Evolutionary conservation across 768 basidiomycete species (phyloP).

Genomic region (Mycena capillaripes): DNA sequence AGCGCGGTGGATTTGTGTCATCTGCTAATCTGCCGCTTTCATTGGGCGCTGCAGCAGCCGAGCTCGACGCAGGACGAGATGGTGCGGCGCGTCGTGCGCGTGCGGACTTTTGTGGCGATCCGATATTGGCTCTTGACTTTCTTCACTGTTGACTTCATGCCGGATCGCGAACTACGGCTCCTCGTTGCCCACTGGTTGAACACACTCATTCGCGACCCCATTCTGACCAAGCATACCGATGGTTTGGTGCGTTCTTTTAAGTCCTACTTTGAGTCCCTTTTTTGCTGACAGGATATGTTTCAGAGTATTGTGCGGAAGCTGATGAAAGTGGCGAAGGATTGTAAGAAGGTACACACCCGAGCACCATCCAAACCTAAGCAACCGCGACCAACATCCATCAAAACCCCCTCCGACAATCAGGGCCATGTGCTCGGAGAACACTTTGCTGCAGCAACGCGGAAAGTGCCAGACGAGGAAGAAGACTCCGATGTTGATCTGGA

Average conservation of each 20-base stretch:
- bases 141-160: slow-evolving; percentile 90
- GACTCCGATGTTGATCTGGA: slow-evolving; percentile 87
- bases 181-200: slow-evolving; percentile 88
- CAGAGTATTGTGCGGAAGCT: slow-evolving; percentile 87
- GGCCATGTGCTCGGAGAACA: slow-evolving; percentile 71
- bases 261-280: neutral
- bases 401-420: slow-evolving; percentile 50
- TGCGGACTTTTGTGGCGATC: slow-evolving; percentile 91
- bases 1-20: slow-evolving; percentile 84
- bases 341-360: slow-evolving; percentile 76
- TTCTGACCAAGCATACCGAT: slow-evolving; percentile 74
- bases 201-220: slow-evolving; percentile 78
- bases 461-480: slow-evolving; percentile 58
- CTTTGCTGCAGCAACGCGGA: slow-evolving; percentile 73
- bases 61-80: slow-evolving; percentile 72
- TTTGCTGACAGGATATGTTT: slow-evolving; percentile 27
- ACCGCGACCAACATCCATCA: slow-evolving; percentile 42
- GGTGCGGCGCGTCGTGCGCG: slow-evolving; percentile 82
- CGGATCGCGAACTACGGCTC: slow-evolving; percentile 81
- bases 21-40: slow-evolving; percentile 88
- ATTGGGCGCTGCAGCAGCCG: slow-evolving; percentile 81
- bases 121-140: slow-evolving; percentile 94
- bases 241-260: slow-evolving; percentile 71
- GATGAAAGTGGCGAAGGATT: slow-evolving; percentile 87
- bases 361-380: slow-evolving; percentile 52